Conservation (phyloP, 352 stramenopile genomes). For the Globisporangium heterothallicum region DNA sequence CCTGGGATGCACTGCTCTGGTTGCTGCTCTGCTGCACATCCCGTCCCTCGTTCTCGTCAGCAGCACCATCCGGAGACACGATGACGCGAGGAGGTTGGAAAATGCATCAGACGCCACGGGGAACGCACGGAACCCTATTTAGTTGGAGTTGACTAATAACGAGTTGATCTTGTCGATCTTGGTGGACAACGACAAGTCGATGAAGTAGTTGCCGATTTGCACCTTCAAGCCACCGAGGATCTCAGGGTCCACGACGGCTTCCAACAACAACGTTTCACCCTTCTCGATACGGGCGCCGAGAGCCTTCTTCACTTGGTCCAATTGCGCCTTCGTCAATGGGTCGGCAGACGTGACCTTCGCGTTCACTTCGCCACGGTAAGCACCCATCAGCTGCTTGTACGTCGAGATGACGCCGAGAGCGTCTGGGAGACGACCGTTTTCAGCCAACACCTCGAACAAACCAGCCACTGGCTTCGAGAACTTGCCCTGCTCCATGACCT, state of each 20-base stretch:
- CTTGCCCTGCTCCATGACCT: conserved; percentile 88
- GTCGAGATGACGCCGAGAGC: conserved; percentile 80
- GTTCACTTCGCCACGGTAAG: conserved; percentile 92
- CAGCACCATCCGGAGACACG: no score
- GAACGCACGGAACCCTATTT: conserved; percentile 9
- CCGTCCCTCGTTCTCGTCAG: no score
- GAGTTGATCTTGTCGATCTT: conserved; percentile 95
- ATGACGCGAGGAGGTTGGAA: no score
- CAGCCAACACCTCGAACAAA: conserved; percentile 94
- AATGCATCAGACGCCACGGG: no score
- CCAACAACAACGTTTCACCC: conserved; percentile 90
- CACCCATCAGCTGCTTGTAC: conserved; percentile 94
- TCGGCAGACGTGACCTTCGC: conserved; percentile 96
- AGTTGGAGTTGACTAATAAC: conserved; percentile 68
- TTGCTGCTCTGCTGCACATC: no score
- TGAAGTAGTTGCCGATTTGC: conserved; percentile 97
- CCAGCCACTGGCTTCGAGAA: conserved; percentile 92
- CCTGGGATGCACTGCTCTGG: no score
- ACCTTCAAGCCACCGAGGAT: conserved; percentile 96
- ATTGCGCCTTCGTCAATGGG: conserved; percentile 88
- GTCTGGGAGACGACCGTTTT: conserved; percentile 93
- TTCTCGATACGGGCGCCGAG: conserved; percentile 86
- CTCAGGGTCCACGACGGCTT: conserved; percentile 89
- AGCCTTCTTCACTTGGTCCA: conserved; percentile 91
- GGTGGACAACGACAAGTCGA: conserved; percentile 93